These are phyloP conservation scores for Xylariomycetidae sp. DNA, from an alignment of 2,329 filamentous ascomycete species.

Conservation along the genomic window DNA sequence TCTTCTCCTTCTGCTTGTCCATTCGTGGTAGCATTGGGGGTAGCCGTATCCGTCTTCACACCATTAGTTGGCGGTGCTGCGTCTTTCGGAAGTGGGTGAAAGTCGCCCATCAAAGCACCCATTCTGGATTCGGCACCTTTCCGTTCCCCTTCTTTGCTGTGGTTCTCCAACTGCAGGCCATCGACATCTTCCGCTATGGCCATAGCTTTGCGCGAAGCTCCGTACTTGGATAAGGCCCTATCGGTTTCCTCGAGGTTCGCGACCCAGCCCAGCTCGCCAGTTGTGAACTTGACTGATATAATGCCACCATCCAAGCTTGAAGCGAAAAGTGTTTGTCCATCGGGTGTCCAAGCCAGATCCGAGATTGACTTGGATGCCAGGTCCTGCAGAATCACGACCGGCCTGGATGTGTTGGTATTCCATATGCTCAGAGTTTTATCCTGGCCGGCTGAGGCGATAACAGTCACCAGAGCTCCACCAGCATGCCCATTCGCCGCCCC, in stretches of 20 bases:
- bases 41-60: constrained; percentile 36
- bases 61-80: constrained; percentile 43
- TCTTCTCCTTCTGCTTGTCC: constrained; percentile 22
- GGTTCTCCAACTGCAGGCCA: constrained; percentile 78
- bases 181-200: constrained; percentile 92
- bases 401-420: constrained; percentile 93
- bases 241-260: constrained; percentile 84
- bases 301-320: constrained; percentile 88
- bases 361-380: constrained; percentile 87
- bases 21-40: constrained; percentile 33
- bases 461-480: constrained; percentile 62
- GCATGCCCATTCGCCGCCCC: constrained; percentile 42
- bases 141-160: constrained; percentile 85
- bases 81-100: constrained; percentile 48
- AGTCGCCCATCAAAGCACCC: constrained; percentile 96
- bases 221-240: constrained; percentile 87
- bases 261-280: constrained; percentile 84
- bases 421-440: constrained; percentile 95
- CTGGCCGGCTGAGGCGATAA: constrained; percentile 93
- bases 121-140: constrained; percentile 89
- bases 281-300: constrained; percentile 72
- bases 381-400: constrained; percentile 85
- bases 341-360: constrained; percentile 88
- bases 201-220: constrained; percentile 77
- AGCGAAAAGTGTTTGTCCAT: constrained; percentile 79